These are phyloP conservation scores for Poa annua DNA, from an alignment of 176 grass and related monocot species.

Conservation along the genomic window DNA sequence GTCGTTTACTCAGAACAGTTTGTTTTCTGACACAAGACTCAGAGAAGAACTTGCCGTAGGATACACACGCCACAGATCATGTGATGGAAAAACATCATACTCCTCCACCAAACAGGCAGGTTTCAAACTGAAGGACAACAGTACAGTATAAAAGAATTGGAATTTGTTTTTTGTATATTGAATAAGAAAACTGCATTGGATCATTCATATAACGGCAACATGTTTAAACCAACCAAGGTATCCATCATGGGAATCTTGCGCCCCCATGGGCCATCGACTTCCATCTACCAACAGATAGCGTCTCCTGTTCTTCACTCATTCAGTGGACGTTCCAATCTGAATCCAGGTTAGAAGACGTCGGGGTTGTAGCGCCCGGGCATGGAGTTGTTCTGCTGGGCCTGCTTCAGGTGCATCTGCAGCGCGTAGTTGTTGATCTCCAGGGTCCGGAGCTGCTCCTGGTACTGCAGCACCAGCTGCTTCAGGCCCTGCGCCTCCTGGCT, in stretches of 20 bases:
- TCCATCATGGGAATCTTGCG: neutral
- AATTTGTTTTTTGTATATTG: constrained; percentile 16
- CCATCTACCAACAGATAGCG: neutral
- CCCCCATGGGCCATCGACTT: neutral
- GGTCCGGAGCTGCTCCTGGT: constrained; percentile 78
- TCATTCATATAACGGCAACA: neutral
- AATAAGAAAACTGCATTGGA: neutral
- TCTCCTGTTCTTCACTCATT: constrained; percentile 23
- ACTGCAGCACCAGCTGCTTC: constrained; percentile 83
- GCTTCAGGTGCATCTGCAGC: constrained; percentile 80
- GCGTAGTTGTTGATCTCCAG: constrained; percentile 91
- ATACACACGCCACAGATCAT: no score
- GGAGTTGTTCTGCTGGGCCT: constrained; percentile 78
- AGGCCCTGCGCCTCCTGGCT: constrained; percentile 66
- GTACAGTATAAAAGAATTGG: neutral
- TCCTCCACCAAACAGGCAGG: no score
- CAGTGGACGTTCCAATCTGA: neutral
- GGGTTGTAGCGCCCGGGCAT: constrained; percentile 73
- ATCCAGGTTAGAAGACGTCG: constrained; percentile 57
- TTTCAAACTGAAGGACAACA: neutral
- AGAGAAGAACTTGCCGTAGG: no score
- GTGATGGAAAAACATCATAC: no score
- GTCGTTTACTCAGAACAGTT: no score
- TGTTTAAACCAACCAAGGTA: neutral
- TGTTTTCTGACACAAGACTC: no score